A percentile compares a stretch with the other conserved stretches of the same genome.
Evolutionary conservation across 225 moss, liverwort and hornwort genomes (phyloP).

Genomic region (Sphagnum tenellum): DNA sequence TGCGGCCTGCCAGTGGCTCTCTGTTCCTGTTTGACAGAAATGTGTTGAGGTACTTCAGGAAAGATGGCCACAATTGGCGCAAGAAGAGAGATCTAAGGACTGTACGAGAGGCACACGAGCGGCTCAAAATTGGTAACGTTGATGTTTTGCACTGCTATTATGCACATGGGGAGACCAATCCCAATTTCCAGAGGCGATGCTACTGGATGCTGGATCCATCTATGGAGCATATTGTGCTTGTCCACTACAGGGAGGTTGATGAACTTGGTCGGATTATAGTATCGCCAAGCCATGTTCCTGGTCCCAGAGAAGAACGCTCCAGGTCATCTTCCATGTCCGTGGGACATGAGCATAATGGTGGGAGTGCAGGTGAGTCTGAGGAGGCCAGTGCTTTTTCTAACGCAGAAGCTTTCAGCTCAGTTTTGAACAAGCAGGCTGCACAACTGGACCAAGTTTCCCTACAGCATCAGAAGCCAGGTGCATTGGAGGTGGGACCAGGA

Average conservation of each 20-base stretch:
- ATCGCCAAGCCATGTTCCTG: constrained; percentile 16
- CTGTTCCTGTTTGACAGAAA: constrained; percentile 95
- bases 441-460: constrained; percentile 50
- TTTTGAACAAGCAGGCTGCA: constrained; percentile 21
- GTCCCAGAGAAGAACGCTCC: constrained; percentile 30
- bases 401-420: constrained; percentile 11
- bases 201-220: constrained; percentile 92
- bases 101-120: constrained; percentile 94
- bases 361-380: constrained; percentile 35
- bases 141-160: constrained; percentile 64
- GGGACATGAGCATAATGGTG: constrained; percentile 31
- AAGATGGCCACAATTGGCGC: constrained; percentile 98
- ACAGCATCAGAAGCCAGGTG: constrained; percentile 5
- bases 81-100: constrained; percentile 98
- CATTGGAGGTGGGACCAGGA: too few species aligned
- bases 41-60: constrained; percentile 80
- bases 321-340: constrained; percentile 24
- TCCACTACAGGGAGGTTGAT: constrained; percentile 89
- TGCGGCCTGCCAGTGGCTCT: constrained; percentile 67
- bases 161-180: constrained; percentile 46
- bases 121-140: constrained; percentile 87
- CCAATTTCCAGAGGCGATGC: constrained; percentile 85
- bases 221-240: constrained; percentile 89
- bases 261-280: too few species aligned
- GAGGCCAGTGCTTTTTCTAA: constrained; percentile 23